Evolutionary conservation across 768 basidiomycete species (phyloP), one percentile per base, ranked within the genome.

Genomic region (Tricholomella constricta): DNA sequence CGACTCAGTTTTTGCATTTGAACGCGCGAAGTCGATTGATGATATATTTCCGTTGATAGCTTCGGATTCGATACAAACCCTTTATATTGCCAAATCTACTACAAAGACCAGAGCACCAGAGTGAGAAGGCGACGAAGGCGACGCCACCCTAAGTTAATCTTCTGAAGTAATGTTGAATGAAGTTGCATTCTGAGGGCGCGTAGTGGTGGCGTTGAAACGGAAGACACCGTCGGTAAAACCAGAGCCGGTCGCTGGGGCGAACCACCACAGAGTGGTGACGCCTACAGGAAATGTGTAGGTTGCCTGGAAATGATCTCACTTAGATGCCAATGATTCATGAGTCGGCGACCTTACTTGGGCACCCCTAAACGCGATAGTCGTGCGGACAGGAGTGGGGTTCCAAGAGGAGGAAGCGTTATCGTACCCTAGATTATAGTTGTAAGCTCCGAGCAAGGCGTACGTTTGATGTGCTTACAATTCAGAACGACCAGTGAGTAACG

Each of bases 231-330:
- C 49, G 1, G 6, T 20, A 5, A 48, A 46, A 17, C 27, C 45
- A 27, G 45, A 45, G 14, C 55, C 19, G 6, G 52, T 54, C 32
- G 56, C 56, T 14, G 59, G 59, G 6, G 61, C 78, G 54, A 71
- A 79, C 78, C 78, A 80, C 78, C 78, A 80, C 8, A 82, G 61
- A 6, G 80, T 82, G 0, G 79, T 79, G 4, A 90, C 83, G 23
- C 89, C 89, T 12, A 89, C 86, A 2, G 88, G 88, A 73, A 91
- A 91, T 2, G 85, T 88, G 65, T 88, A 87, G 1, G 73, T 79
- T 3, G 87, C 89, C 82, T 80, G 19, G 12, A 40, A 27, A 22
- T 15, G n/a, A 20, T 43, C 23, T 26, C 2, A 4, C 32, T 41
- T n/a, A 38, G 40, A 12, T 29, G 17, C 26, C n/a, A 25, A 51